These are phyloP conservation scores for Ocimum tenuiflorum DNA, from an alignment of 257 asterid species.

Conservation along the genomic window DNA sequence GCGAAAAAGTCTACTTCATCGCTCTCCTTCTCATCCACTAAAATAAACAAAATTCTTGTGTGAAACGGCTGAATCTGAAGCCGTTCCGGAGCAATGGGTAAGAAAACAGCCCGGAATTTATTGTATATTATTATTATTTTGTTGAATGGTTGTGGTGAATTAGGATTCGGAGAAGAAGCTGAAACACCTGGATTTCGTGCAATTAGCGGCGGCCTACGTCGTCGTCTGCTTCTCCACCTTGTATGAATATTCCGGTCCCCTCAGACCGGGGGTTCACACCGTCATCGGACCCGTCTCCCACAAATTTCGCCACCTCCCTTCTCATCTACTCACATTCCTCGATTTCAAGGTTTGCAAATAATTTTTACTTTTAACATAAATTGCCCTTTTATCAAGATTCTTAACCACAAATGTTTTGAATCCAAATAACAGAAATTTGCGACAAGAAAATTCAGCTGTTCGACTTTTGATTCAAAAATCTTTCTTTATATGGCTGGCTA, in stretches of 20 bases:
- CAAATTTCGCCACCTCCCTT: conserved; percentile 51
- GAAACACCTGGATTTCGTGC: conserved; percentile 63
- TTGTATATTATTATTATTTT: too few relatives aligned
- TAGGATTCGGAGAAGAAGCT: conserved; percentile 37
- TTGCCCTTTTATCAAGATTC: too few relatives aligned
- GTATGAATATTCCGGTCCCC: conserved; percentile 67
- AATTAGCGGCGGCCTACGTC: conserved; percentile 39
- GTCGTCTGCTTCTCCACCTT: conserved; percentile 47
- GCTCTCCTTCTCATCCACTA: too few relatives aligned
- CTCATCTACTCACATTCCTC: conserved; percentile 52
- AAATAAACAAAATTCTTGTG: too few relatives aligned
- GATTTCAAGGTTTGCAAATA: conserved; percentile 54
- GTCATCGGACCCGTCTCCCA: conserved; percentile 58
- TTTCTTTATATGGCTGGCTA: too few relatives aligned
- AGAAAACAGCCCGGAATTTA: too few relatives aligned
- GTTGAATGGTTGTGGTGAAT: background rate
- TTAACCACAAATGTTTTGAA: too few relatives aligned
- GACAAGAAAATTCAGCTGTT: too few relatives aligned
- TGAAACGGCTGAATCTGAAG: too few relatives aligned
- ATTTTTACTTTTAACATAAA: background rate
- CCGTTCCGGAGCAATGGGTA: background rate
- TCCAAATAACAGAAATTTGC: too few relatives aligned
- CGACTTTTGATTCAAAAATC: too few relatives aligned
- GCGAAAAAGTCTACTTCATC: too few relatives aligned
- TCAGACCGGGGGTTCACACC: conserved; percentile 60